Base-by-base conservation (phyloP, 345 rosid genomes). In the Brassica nigra region DNA sequence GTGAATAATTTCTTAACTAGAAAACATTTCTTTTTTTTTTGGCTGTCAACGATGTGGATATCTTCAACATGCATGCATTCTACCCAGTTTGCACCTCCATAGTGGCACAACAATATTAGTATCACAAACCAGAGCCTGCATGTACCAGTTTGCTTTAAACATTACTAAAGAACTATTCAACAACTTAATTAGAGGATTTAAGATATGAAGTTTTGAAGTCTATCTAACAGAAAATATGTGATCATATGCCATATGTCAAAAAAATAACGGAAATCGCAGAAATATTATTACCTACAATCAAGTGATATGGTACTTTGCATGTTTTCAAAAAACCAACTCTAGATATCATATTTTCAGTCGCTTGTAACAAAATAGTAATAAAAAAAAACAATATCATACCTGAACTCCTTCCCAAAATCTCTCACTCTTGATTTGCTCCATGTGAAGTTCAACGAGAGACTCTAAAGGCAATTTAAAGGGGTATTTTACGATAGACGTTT, bases 361-460 rank as follows among this genome's bases (percentile, higher is more conserved):
- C 0, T 58, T 16, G 5, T 31, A 15, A 52, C 14, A 5, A 7
- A 55, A 2, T 0, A 34, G 8, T 20, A 27, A 18, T 37, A 0
- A 30, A 18, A 30, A 18, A 8, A n/a, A 11, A 15, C 18, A 49
- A 49, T 0, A 7, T 33, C 16, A 54, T 55, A 76, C 79, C 79
- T 55, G 73, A 68, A 58, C 62, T 16, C 74, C 79, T 7, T 68
- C 62, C 79, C 79, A 76, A 10, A 76, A 11, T 2, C 15, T 76
- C 68, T 37, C 62, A 68, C 61, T 67, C n/a, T 1, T 59, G 31
- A 5, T 58, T 4, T 76, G 61, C 47, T 59, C 79, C 79, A 76
- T 68, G 3, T 1, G 61, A 68, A 76, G 74, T 68, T 76, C 68
- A 76, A 76, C 68, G n/a, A 76, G 74, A 11, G 62, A 58, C 44